These are phyloP conservation scores for Aspergillus biplanus DNA, from an alignment of 495 filamentous ascomycete species.

Conservation along the genomic window DNA sequence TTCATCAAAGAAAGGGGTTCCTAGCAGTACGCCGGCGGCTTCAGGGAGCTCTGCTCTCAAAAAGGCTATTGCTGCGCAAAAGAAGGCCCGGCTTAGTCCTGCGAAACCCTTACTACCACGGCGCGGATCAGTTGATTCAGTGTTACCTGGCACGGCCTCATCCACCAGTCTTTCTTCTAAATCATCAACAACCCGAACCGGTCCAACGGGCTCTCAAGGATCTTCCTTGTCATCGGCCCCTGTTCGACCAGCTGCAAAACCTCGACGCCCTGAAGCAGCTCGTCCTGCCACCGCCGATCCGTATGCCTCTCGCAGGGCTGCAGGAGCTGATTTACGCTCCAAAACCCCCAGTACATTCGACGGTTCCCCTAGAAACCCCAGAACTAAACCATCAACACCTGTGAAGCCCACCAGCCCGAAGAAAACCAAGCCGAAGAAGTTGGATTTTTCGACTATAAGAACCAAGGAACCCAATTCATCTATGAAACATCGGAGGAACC, in stretches of 20 bases:
- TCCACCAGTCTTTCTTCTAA: conserved; percentile 45
- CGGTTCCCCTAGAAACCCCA: conserved; percentile 45
- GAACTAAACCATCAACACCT: conserved; percentile 33
- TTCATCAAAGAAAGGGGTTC: conserved; percentile 48
- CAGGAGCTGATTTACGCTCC: conserved; percentile 32
- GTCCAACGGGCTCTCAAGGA: conserved; percentile 36
- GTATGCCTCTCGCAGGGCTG: conserved; percentile 45
- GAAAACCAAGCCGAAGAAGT: conserved; percentile 41
- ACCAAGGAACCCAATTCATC: conserved; percentile 30
- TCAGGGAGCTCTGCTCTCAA: conserved; percentile 60
- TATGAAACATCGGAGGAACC: conserved; percentile 29
- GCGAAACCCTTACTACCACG: conserved; percentile 65
- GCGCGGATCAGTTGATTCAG: conserved; percentile 73
- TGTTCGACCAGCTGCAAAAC: conserved; percentile 55
- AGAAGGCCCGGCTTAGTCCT: conserved; percentile 58
- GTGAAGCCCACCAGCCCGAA: conserved; percentile 32
- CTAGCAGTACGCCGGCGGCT: conserved; percentile 55
- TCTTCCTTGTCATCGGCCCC: conserved; percentile 62
- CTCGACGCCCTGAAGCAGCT: conserved; percentile 32
- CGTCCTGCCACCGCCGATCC: conserved; percentile 64
- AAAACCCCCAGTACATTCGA: conserved; percentile 43
- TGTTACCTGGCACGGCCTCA: conserved; percentile 44
- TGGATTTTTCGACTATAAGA: conserved; percentile 43
- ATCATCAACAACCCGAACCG: conserved; percentile 31
- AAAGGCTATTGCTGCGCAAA: conserved; percentile 83